Conservation (phyloP, 139 green algal genomes). For the Medakamo hakoo region DNA sequence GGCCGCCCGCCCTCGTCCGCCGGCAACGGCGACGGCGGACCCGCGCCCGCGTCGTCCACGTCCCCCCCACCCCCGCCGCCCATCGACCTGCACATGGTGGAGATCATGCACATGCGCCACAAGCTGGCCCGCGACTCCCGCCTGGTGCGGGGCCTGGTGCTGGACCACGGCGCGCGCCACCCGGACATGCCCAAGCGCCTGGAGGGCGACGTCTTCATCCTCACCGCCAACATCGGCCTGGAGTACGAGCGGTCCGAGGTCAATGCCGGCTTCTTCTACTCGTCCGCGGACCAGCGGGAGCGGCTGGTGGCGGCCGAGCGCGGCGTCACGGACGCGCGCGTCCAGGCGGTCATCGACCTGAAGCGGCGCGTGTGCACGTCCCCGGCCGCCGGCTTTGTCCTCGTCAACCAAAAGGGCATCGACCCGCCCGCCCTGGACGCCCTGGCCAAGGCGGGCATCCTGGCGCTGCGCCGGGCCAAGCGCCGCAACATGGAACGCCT, state of each 20-base stretch:
- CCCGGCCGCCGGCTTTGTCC: constrained; percentile 46
- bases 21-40: too few relatives aligned
- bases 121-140: constrained; percentile 86
- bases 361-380: constrained; percentile 65
- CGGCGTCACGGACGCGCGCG: constrained; percentile 77
- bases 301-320: constrained; percentile 90
- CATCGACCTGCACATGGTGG: constrained; percentile 44
- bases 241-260: constrained; percentile 99
- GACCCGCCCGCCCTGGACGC: constrained; percentile 93
- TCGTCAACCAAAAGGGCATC: constrained; percentile 99
- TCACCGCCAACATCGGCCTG: constrained; percentile 94
- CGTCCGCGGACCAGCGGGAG: constrained; percentile 85
- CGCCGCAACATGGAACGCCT: constrained; percentile 97
- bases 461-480: constrained; percentile 82
- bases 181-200: constrained; percentile 95
- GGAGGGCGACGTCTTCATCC: constrained; percentile 78
- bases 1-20: constrained; percentile 16
- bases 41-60: too few relatives aligned
- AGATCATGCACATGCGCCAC: constrained; percentile 98
- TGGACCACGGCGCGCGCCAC: constrained; percentile 92
- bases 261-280: constrained; percentile 98
- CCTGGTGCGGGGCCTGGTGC: constrained; percentile 83
- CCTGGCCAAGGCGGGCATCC: constrained; percentile 86
- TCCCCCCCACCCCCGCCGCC: too few relatives aligned
- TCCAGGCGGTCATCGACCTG: constrained; percentile 83